These are phyloP conservation scores for Sarcodon sp. DNA, from an alignment of 768 basidiomycete species.

Conservation along the genomic window DNA sequence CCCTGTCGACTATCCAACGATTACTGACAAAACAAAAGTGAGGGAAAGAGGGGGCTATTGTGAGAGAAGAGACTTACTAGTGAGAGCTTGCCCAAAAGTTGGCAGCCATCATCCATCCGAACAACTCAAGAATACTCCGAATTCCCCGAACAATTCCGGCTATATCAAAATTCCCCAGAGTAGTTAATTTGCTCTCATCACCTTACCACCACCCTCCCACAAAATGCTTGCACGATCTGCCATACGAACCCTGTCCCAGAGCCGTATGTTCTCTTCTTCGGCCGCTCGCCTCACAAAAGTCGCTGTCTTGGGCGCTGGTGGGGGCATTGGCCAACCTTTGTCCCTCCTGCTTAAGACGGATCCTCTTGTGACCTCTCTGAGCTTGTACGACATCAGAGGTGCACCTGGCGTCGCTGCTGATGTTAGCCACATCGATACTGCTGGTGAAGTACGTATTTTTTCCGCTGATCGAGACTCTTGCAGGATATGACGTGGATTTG, in stretches of 20 bases:
- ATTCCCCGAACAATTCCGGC: too few relatives aligned
- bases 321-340: conserved; percentile 97
- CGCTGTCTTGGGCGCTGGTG: conserved; percentile 94
- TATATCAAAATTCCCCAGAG: too few relatives aligned
- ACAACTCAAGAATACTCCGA: not conserved
- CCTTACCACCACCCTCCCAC: conserved; percentile 8
- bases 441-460: conserved; percentile 49
- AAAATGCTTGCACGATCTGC: conserved; percentile 58
- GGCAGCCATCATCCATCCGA: conserved; percentile 80
- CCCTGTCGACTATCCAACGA: conserved; percentile 83
- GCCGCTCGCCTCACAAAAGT: conserved; percentile 71
- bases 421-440: conserved; percentile 88
- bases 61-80: conserved; percentile 36
- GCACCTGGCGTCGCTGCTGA: conserved; percentile 97
- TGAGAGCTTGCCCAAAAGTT: conserved; percentile 92
- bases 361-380: conserved; percentile 76
- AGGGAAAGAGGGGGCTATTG: conserved; percentile 8
- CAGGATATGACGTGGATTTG: conserved; percentile 1
- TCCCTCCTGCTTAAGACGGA: conserved; percentile 90
- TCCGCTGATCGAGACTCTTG: not conserved
- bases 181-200: too few relatives aligned
- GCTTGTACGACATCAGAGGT: conserved; percentile 89
- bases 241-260: conserved; percentile 40
- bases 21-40: conserved; percentile 37
- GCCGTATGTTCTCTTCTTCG: conserved; percentile 69